phyloP scores from a whole-genome alignment of 345 rosid species.

The Eucalyptus pauciflora region DNA sequence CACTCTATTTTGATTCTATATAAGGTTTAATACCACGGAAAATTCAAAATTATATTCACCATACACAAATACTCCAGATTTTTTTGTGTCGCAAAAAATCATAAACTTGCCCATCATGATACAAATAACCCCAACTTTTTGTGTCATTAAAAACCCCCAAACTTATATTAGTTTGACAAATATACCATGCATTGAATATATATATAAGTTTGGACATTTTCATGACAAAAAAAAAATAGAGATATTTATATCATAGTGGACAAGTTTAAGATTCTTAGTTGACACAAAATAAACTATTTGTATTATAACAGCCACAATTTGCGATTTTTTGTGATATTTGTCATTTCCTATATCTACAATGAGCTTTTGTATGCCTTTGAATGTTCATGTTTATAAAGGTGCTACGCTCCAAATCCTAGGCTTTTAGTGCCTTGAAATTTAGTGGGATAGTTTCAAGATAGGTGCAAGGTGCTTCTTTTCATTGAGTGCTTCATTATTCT shows the following conservation, averaged over 20 bases:
- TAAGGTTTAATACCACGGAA: too few relatives aligned
- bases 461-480: background rate
- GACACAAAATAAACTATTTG: too few relatives aligned
- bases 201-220: background rate
- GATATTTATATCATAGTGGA: background rate
- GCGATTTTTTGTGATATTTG: too few relatives aligned
- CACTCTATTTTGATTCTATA: background rate
- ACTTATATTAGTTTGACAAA: fast-evolving
- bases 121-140: too few relatives aligned
- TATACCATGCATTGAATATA: too few relatives aligned
- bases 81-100: background rate
- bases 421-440: background rate
- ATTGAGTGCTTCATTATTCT: background rate
- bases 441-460: background rate
- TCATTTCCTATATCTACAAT: background rate
- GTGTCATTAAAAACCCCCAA: too few relatives aligned
- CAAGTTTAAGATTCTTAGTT: too few relatives aligned
- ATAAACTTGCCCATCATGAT: too few relatives aligned
- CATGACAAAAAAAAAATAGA: too few relatives aligned
- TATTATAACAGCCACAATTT: fast-evolving
- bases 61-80: too few relatives aligned
- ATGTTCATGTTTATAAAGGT: background rate
- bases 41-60: background rate
- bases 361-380: background rate
- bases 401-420: background rate